Evolutionary conservation across 2,329 filamentous ascomycete genomes (phyloP).

Genomic region (Diplodia mutila): DNA sequence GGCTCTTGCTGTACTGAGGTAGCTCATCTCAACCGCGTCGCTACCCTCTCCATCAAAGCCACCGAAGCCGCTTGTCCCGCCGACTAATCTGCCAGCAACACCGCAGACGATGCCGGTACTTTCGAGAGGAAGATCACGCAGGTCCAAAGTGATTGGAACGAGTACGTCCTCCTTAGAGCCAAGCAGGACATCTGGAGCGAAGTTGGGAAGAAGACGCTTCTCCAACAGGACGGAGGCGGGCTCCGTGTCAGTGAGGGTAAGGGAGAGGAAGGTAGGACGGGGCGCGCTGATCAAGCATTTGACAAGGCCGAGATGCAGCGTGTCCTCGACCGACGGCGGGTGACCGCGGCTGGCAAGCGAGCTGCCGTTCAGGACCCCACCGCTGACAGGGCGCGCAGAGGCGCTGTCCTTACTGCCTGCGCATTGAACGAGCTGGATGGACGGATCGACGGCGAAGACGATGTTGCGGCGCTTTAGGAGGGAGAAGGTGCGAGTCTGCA

Average conservation of each 20-base stretch:
- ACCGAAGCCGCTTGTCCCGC: conserved; percentile 61
- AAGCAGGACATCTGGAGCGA: conserved; percentile 66
- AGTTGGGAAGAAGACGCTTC: conserved; percentile 64
- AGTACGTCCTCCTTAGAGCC: conserved; percentile 73
- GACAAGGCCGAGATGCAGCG: conserved; percentile 52
- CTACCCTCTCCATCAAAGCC: conserved; percentile 43
- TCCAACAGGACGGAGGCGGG: conserved; percentile 75
- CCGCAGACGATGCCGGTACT: conserved; percentile 95
- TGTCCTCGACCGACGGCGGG: conserved; percentile 45
- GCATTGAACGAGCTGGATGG: conserved; percentile 77
- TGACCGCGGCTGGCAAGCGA: conserved; percentile 32
- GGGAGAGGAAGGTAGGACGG: conserved; percentile 70
- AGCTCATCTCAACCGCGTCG: conserved; percentile 74
- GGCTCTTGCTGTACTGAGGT: conserved; percentile 84
- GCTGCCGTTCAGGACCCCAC: conserved; percentile 22
- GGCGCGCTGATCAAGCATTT: conserved; percentile 53
- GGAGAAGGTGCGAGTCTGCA: conserved; percentile 81
- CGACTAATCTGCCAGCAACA: conserved; percentile 80
- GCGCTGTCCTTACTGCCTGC: conserved; percentile 63
- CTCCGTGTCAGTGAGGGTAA: conserved; percentile 73
- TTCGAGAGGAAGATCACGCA: conserved; percentile 78
- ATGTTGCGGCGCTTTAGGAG: conserved; percentile 80
- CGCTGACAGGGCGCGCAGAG: conserved; percentile 26
- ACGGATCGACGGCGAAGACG: conserved; percentile 68
- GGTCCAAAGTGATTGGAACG: conserved; percentile 85